These are phyloP conservation scores for Nigrospora sphaerica DNA, from an alignment of 2,329 filamentous ascomycete genomes.

Conservation along the genomic window DNA sequence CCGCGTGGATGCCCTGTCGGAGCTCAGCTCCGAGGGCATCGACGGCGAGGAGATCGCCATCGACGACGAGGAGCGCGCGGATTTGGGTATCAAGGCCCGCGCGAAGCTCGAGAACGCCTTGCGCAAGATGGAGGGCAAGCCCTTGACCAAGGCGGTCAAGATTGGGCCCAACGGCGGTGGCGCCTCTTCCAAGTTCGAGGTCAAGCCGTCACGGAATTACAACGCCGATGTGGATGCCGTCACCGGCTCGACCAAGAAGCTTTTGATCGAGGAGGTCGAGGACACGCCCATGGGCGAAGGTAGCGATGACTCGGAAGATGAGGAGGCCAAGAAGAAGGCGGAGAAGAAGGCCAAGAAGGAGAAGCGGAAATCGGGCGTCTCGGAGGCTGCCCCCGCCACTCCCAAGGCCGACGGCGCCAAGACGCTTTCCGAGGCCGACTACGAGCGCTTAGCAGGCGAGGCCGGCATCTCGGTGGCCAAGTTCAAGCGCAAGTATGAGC, in stretches of 20 bases:
- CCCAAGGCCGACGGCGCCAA: conserved; percentile 15
- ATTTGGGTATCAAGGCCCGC: conserved; percentile 67
- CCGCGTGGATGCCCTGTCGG: conserved; percentile 82
- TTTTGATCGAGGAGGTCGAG: conserved; percentile 28
- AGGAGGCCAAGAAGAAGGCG: conserved; percentile 30
- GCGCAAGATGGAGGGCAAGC: conserved; percentile 81
- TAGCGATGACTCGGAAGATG: conserved; percentile 34
- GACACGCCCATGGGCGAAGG: conserved; percentile 34
- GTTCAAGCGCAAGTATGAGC: conserved; percentile 72
- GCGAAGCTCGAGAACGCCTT: conserved; percentile 71
- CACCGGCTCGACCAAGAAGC: conserved; percentile 34
- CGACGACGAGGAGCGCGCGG: conserved; percentile 83
- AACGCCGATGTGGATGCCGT: conserved; percentile 90
- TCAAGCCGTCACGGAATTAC: conserved; percentile 92
- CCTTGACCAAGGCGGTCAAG: conserved; percentile 66
- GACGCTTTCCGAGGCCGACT: conserved; percentile 49
- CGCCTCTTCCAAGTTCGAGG: conserved; percentile 69
- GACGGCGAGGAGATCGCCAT: conserved; percentile 43
- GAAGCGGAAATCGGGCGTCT: conserved; percentile 17
- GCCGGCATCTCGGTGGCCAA: conserved; percentile 67
- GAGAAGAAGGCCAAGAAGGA: conserved; percentile 33
- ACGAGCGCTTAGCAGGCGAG: conserved; percentile 53
- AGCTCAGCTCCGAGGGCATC: conserved; percentile 63
- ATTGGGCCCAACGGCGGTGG: conserved; percentile 66
- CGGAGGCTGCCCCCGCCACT: conserved; percentile 25